Conservation (phyloP, 2,329 filamentous ascomycete species). For the Onygena corvina region DNA sequence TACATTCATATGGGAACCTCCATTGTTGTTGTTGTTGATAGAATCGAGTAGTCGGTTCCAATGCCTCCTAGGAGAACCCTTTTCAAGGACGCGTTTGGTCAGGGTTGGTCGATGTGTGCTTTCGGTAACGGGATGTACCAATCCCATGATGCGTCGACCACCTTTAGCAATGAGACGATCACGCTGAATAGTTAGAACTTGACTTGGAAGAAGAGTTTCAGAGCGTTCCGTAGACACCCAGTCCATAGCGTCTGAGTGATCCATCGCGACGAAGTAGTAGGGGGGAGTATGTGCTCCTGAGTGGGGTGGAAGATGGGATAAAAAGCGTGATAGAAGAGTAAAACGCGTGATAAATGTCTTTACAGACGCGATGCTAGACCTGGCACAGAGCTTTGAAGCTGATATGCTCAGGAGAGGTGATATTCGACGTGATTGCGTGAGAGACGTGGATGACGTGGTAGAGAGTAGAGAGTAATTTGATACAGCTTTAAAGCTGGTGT, state of each 20-base stretch:
- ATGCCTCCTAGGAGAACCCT: neutral
- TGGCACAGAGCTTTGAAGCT: neutral
- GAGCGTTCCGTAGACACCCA: conserved; percentile 8
- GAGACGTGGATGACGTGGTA: too few species aligned
- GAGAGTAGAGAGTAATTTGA: neutral
- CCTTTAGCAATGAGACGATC: neutral
- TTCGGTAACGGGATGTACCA: neutral
- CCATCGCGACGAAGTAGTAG: neutral
- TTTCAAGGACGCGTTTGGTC: neutral
- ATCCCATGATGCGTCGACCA: neutral
- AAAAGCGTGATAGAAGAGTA: neutral
- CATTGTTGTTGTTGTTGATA: neutral
- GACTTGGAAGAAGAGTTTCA: neutral
- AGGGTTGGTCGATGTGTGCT: neutral
- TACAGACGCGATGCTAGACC: neutral
- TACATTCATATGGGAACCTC: neutral
- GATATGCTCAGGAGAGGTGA: neutral
- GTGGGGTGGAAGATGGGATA: neutral
- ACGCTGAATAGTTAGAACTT: conserved; percentile 5
- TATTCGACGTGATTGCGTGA: neutral
- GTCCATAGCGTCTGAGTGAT: conserved; percentile 6
- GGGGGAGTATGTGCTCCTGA: neutral
- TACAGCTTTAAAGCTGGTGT: neutral
- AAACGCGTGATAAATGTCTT: neutral
- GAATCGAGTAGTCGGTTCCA: neutral